Base-by-base conservation (phyloP, 225 moss, liverwort and hornwort genomes). In the Bryoerythrophyllum caledonicum region DNA sequence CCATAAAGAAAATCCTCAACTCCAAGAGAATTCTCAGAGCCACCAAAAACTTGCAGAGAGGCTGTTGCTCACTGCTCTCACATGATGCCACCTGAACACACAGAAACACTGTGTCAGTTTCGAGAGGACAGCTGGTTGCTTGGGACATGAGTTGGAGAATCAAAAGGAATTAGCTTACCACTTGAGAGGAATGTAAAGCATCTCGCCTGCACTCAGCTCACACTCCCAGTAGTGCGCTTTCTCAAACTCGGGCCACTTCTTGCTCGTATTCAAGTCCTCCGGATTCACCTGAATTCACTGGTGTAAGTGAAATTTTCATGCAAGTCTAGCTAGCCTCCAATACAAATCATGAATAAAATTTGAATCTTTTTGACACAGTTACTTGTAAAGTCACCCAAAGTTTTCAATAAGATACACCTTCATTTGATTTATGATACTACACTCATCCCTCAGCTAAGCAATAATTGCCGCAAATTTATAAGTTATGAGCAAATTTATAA, bases 41-140 rank as follows among this genome's bases (percentile, higher is more conserved):
- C 87, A 87, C 87, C 87, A 84, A 57, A 84, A 87, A 63, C 76
- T 87, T 49, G 76, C n/a, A n/a, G n/a, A n/a, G n/a, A n/a, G n/a
- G n/a, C 87, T 87, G 46, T 28, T 76, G 34, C 78, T 81, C 57
- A 73, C 65, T 60, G 84, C 87, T 74, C 67, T 74, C 71, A 87
- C 84, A 12, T 84, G 70, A 76, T 87, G 87, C 87, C 87, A 87
- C 87, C 84, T 87, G 75, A 62, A 74, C 25, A 75, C 19, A 21
- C 5, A 20, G 4, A 63, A 65, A 57, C 15, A 48, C 41, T 28
- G 51, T 53, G 40, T 7, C 61, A 60, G 12, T 43, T 43, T 44
- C 52, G 10, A 27, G 34, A n/a, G 2, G 8, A 28, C 32, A 32
- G 38, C 26, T n/a, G n/a, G n/a, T n/a, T n/a, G n/a, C n/a, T n/a